Percentiles rank a stretch among this genome's conserved stretches.
Conservation (phyloP, 1,139 yeast genomes). For the Neolecta irregularis region DNA sequence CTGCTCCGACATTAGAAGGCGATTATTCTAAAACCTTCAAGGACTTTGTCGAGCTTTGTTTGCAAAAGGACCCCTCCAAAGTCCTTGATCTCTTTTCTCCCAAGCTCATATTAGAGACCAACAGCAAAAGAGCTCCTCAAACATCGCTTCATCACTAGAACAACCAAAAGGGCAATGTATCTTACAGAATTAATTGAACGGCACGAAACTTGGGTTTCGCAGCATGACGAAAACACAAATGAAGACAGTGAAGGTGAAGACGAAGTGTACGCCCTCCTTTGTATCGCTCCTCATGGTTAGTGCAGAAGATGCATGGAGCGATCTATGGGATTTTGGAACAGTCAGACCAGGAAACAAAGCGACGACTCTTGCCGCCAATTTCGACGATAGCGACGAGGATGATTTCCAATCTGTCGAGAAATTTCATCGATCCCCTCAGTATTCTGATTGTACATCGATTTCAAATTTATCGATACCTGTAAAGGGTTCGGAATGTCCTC, state of each 20-base stretch:
- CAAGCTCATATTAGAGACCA: conserved; percentile 15
- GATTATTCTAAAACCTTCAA: conserved; percentile 36
- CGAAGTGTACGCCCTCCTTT: background rate
- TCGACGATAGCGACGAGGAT: no score
- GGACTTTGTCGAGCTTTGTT: conserved; percentile 45
- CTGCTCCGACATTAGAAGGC: conserved; percentile 47
- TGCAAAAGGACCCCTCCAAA: conserved; percentile 39
- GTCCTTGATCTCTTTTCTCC: conserved; percentile 5
- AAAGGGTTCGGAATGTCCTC: no score
- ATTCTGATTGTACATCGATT: no score
- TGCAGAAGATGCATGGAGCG: conserved; percentile 6
- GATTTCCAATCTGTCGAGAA: no score
- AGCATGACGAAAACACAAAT: conserved; percentile 4
- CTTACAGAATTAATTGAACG: conserved; percentile 15
- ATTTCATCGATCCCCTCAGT: no score
- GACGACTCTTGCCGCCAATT: no score
- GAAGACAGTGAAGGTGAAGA: conserved; percentile 4
- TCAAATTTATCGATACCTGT: no score
- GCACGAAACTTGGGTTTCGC: conserved; percentile 10
- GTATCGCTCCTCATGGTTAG: conserved; percentile 4
- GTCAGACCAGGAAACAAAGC: no score
- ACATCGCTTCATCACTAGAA: conserved; percentile 14
- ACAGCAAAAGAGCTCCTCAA: conserved; percentile 18
- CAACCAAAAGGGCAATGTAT: conserved; percentile 14
- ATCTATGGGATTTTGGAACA: conserved; percentile 16